Evolutionary conservation across 2,329 filamentous ascomycete genomes (phyloP).

Genomic region (Trichoderma endophyticum): DNA sequence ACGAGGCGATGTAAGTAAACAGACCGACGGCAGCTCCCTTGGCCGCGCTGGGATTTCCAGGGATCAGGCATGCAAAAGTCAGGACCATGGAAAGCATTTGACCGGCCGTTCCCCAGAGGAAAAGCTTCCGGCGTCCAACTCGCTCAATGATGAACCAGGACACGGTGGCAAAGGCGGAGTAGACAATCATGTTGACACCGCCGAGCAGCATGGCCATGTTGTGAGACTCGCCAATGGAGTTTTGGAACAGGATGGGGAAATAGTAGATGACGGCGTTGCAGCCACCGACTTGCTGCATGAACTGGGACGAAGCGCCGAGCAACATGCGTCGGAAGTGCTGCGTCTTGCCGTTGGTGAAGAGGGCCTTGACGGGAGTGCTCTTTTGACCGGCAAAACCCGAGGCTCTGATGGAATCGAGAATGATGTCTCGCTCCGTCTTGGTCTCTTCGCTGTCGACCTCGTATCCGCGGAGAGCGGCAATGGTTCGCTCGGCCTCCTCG

Average conservation of each 20-base stretch:
- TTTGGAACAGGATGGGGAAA: slow-evolving; percentile 54
- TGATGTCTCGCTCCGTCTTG: slow-evolving; percentile 55
- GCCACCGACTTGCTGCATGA: slow-evolving; percentile 61
- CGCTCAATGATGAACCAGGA: slow-evolving; percentile 54
- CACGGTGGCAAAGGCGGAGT: slow-evolving; percentile 53
- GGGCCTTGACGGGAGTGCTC: slow-evolving; percentile 48
- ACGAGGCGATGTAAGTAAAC: slow-evolving; percentile 64
- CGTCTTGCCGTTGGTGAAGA: slow-evolving; percentile 61
- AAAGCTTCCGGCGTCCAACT: slow-evolving; percentile 45
- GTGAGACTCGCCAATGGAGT: slow-evolving; percentile 28
- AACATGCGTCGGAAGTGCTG: slow-evolving; percentile 65
- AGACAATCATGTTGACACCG: slow-evolving; percentile 51
- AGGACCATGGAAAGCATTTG: slow-evolving; percentile 58
- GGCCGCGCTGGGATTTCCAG: slow-evolving; percentile 56
- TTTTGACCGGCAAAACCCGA: slow-evolving; percentile 45
- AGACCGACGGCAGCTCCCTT: slow-evolving; percentile 58
- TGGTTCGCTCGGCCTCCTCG: slow-evolving; percentile 36
- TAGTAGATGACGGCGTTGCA: slow-evolving; percentile 62
- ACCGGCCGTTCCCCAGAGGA: slow-evolving; percentile 43
- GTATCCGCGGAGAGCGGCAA: slow-evolving; percentile 32
- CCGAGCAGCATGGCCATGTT: slow-evolving; percentile 51
- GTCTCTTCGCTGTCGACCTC: slow-evolving; percentile 55
- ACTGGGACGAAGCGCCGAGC: slow-evolving; percentile 55
- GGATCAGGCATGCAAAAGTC: slow-evolving; percentile 63
- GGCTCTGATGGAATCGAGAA: slow-evolving; percentile 46